Evolutionary conservation across 805 yeast species (phyloP), one percentile per base, ranked within the genome.

Genomic region (Lipomyces orientalis): DNA sequence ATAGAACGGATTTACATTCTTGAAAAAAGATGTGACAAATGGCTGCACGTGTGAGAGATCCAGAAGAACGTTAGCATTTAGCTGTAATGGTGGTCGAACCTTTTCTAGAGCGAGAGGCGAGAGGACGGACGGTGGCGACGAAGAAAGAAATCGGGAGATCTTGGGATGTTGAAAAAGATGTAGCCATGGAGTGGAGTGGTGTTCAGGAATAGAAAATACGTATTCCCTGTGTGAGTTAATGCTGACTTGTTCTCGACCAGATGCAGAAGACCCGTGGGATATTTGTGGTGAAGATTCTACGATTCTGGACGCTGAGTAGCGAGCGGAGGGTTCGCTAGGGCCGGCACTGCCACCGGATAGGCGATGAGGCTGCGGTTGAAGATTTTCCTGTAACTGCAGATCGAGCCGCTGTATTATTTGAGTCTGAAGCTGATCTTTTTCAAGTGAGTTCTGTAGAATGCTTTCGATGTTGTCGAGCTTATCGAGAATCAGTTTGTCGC

Each of bases 11-110:
- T 64, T 64, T 16, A 66, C 68, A 19, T 59, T 29, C 55, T 64
- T 31, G 62, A 66, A 66, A 35, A 37, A 66, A 1, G 70, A 29
- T 9, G 59, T 39, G 10, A 66, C 67, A 8, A 66, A 25, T 10
- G 70, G 70, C 19, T 64, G 67, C 10, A 66, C 52, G 60, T 66
- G 66, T 9, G 70, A 66, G 7, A 66, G 43, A 33, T 66, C 68
- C 4, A 66, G 67, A 14, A 66, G 34, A 9, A 64, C 64, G 34
- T 64, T 64, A 4, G 64, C 35, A 31, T 64, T 51, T 9, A 64
- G 49, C 8, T 33, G 52, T 9, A 66, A 58, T 8, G 65, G 58
- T 9, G 56, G 25, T 8, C 70, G 66, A 14, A 29, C n/a, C 1
- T 64, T 9, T 57, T 66, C 70, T 14, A 66, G 51, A 4, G 33